A percentile compares a stretch with the other conserved stretches of the same genome.
These are phyloP conservation scores for Penicillium sclerotigenum DNA, from an alignment of 2,329 filamentous ascomycete species.

Conservation along the genomic window DNA sequence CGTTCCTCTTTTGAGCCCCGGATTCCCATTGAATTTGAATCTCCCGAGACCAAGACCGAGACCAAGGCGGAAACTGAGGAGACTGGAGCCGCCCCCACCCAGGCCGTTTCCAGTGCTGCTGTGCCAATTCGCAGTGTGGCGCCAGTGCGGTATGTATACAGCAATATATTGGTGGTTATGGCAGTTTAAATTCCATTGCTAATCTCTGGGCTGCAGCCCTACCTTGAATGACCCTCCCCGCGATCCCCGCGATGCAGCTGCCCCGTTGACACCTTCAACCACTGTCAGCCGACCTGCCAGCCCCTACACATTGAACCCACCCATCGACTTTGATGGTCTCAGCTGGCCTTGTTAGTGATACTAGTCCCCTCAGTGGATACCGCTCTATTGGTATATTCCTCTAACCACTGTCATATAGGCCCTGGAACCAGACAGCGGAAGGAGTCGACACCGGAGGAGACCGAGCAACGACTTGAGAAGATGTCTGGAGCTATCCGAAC, in stretches of 20 bases:
- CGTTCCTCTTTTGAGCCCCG: conserved; percentile 53
- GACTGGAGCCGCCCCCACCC: conserved; percentile 5
- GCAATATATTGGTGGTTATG: neutral
- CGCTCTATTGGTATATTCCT: neutral
- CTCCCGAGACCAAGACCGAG: conserved; percentile 12
- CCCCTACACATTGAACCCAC: conserved; percentile 49
- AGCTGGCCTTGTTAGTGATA: conserved; percentile 51
- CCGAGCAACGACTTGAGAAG: conserved; percentile 56
- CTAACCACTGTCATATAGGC: conserved; percentile 29
- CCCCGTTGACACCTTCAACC: conserved; percentile 50
- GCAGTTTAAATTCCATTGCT: neutral
- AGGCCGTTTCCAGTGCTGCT: conserved; percentile 14
- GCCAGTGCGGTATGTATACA: conserved; percentile 26
- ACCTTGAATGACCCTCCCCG: conserved; percentile 50
- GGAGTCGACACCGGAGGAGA: conserved; percentile 58
- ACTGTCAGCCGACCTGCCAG: conserved; percentile 50
- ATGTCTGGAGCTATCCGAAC: conserved; percentile 62
- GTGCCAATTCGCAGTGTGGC: conserved; percentile 16
- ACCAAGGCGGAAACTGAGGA: conserved; percentile 17
- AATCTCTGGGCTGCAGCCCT: conserved; percentile 20
- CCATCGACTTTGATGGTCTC: conserved; percentile 52
- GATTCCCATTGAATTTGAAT: conserved; percentile 32
- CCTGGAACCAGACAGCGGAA: conserved; percentile 51
- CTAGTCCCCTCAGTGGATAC: neutral
- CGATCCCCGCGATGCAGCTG: conserved; percentile 52